phyloP scores from a whole-genome alignment of 2,329 filamentous ascomycete genomes.

The Xylariales sp. region DNA sequence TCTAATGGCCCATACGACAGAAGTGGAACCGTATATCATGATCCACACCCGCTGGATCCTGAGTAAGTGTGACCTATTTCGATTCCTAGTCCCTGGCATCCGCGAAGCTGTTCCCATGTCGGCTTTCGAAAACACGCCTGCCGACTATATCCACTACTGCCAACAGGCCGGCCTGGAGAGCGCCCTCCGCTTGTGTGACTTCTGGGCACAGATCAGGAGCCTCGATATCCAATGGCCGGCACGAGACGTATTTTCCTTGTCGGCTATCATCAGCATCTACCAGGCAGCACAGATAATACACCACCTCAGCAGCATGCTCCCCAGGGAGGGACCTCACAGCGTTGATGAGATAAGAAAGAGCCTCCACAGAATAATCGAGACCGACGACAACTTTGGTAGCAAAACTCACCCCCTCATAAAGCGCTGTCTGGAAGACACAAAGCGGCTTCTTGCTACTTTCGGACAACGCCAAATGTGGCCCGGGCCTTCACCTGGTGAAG shows the following conservation, averaged over 20 bases:
- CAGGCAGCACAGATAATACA: conserved; percentile 7
- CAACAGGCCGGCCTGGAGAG: conserved; percentile 8
- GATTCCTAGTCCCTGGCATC: conserved; percentile 19
- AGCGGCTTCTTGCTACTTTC: not conserved
- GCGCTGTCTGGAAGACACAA: not conserved
- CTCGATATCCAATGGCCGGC: conserved; percentile 1
- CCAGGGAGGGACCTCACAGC: not conserved
- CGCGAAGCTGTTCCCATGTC: conserved; percentile 12
- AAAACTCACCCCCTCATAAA: not conserved
- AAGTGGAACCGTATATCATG: conserved; percentile 13
- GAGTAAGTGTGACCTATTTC: conserved; percentile 19
- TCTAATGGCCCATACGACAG: conserved; percentile 19
- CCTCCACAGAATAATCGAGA: not conserved
- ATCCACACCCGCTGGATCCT: conserved; percentile 15
- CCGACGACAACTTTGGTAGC: not conserved
- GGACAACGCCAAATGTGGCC: not conserved
- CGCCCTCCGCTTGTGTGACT: conserved; percentile 7
- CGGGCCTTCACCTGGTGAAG: not conserved
- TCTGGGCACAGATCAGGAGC: conserved; percentile 7
- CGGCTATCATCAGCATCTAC: conserved; percentile 5
- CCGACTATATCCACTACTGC: conserved; percentile 8
- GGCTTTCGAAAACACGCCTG: conserved; percentile 4
- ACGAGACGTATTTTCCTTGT: not conserved
- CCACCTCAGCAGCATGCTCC: conserved; percentile 5
- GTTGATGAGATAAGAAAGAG: not conserved